These are phyloP conservation scores for Boletus tylopilopsis DNA, from an alignment of 768 basidiomycete species.

Conservation along the genomic window DNA sequence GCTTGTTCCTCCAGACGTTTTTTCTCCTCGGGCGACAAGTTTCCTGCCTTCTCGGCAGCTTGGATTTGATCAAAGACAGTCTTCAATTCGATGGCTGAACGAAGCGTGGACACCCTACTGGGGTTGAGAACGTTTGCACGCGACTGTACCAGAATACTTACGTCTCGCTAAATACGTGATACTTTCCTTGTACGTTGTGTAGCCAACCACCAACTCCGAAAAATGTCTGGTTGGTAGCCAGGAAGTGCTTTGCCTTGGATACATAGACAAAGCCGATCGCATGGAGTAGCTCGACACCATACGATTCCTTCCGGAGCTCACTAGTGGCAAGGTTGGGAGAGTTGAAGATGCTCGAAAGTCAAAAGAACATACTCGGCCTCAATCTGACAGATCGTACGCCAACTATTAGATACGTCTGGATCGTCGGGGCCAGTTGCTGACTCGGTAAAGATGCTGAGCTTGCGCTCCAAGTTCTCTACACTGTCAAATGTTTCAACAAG, in stretches of 20 bases:
- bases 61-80: conserved; percentile 89
- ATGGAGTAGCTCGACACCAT: conserved; percentile 82
- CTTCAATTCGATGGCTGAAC: conserved; percentile 86
- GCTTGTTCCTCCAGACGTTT: conserved; percentile 86
- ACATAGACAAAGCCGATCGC: conserved; percentile 84
- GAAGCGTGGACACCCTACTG: conserved; percentile 73
- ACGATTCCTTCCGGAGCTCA: conserved; percentile 81
- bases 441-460: conserved; percentile 85
- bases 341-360: not conserved
- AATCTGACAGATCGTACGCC: conserved; percentile 71
- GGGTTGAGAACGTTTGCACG: conserved; percentile 1
- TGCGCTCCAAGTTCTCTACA: conserved; percentile 73
- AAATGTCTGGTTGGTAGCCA: conserved; percentile 65
- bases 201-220: conserved; percentile 91
- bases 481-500: conserved; percentile 13
- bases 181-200: conserved; percentile 89
- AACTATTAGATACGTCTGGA: conserved; percentile 64
- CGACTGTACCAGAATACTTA: conserved; percentile 35
- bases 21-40: conserved; percentile 73
- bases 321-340: conserved; percentile 34
- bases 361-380: conserved; percentile 71
- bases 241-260: conserved; percentile 78
- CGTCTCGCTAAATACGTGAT: conserved; percentile 93
- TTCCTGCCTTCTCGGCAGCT: conserved; percentile 84
- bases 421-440: conserved; percentile 70